Base-by-base conservation (phyloP, 2,329 filamentous ascomycete species). In the Fusarium paranaense region DNA sequence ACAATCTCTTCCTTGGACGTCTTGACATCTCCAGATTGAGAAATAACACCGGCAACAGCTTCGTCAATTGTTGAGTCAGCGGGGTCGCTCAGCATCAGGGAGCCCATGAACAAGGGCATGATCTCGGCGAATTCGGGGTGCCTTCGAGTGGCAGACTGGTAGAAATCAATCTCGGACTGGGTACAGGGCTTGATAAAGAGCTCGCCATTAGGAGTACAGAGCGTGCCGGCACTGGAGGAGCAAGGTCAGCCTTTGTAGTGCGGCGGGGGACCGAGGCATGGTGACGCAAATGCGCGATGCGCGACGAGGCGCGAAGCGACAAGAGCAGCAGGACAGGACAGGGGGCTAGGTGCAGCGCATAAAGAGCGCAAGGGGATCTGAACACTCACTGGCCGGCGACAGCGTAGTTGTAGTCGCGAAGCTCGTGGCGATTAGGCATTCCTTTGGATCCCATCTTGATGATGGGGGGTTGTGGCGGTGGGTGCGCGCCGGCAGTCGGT, bases 121-220 rank as follows among this genome's bases (percentile, higher is more conserved):
- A 96, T 90, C 27, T 92, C 89, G 60, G 91, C 89, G 78, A 98
- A 94, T 2, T 92, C 90, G 33, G 91, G 90, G 80, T 97, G 93
- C 25, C 88, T 84, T 37, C 89, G 83, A 61, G 83, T 82, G 32
- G 91, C 92, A 42, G 91, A 90, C 81, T 98, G 90, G 87, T 99
- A 99, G 83, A 99, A 99, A 52, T 91, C 88, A 78, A 98, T 91
- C 85, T 99, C 97, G 73, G 91, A 88, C 72, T 91, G 85, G 0
- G 94, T 97, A 83, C 96, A 98, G 20, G 97, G 97, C 84, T 99
- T 99, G 81, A 98, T 94, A 81, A 99, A 94, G 37, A 98, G 87
- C 73, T 93, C 90, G 81, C 97, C 97, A 62, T 94, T 91, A 64
- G 89, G 87, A 80, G 97, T 95, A 80, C 93, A 95, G 78, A 97